Evolutionary conservation across 108 stramenopile species (phyloP).

Genomic region (Fragilaria crotonensis): DNA sequence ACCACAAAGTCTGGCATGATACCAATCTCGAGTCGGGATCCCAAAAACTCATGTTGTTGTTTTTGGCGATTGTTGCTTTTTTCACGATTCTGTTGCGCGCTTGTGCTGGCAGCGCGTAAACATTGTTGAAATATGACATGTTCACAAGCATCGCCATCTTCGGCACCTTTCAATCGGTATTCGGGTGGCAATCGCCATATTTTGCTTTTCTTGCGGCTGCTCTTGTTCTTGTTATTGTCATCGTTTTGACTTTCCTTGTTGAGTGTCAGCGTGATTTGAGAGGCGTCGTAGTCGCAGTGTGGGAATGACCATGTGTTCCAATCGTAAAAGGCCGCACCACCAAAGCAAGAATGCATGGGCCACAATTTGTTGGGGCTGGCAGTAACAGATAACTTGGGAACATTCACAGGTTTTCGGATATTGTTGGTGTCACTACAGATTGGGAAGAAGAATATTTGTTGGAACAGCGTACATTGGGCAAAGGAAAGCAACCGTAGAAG

Average conservation of each 20-base stretch:
- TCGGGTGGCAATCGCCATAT: not conserved
- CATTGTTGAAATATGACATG: constrained; percentile 1
- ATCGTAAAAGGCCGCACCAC: not conserved
- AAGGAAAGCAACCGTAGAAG: not conserved
- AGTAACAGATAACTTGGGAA: not conserved
- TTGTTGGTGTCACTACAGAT: not conserved
- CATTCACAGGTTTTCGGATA: too few species aligned
- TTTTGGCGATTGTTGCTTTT: not conserved
- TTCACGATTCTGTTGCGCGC: not conserved
- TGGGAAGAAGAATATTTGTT: not conserved
- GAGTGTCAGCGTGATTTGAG: not conserved
- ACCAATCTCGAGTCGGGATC: not conserved
- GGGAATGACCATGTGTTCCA: not conserved
- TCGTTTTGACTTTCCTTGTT: not conserved
- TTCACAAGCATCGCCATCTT: constrained; percentile 3
- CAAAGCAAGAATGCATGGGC: not conserved
- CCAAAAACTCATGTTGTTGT: not conserved
- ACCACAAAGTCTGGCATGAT: not conserved
- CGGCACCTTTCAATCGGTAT: not conserved
- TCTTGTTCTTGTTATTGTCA: not conserved
- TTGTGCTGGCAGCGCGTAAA: not conserved
- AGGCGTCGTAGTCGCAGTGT: not conserved
- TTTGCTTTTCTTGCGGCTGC: too few species aligned
- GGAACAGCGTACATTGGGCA: not conserved
- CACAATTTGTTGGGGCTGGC: not conserved